Percentiles rank a stretch among this genome's conserved stretches.
Conservation (phyloP, 2,329 filamentous ascomycete genomes). For the Xylariaceae sp. region DNA sequence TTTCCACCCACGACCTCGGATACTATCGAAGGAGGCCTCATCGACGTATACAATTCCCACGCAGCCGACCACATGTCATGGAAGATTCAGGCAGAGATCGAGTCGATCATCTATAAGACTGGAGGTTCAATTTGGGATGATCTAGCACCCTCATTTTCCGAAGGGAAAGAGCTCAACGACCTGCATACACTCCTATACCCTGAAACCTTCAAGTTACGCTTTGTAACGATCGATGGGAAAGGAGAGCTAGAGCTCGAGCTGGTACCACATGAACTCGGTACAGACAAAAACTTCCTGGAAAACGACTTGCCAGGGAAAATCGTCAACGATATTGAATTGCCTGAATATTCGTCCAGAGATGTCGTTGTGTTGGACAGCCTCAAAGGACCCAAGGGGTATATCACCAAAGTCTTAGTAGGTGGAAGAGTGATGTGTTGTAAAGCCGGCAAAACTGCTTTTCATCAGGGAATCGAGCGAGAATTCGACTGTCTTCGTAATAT, state of each 20-base stretch:
- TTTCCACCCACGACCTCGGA: conserved; percentile 4
- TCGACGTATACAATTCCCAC: conserved; percentile 4
- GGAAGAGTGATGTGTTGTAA: conserved; percentile 8
- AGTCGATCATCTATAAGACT: conserved; percentile 3
- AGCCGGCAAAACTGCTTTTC: not conserved
- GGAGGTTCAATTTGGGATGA: conserved; percentile 6
- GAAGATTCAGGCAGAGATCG: conserved; percentile 4
- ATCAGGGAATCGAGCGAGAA: conserved; percentile 5
- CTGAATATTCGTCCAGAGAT: conserved; percentile 9
- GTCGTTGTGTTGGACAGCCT: conserved; percentile 3
- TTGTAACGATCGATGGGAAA: conserved; percentile 8
- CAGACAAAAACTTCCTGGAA: conserved; percentile 4
- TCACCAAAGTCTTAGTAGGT: conserved; percentile 5
- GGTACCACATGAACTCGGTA: conserved; percentile 1
- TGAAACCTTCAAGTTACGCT: conserved; percentile 6
- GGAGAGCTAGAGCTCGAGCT: conserved; percentile 3
- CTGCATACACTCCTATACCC: conserved; percentile 7
- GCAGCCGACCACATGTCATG: conserved; percentile 2
- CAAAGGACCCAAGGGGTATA: conserved; percentile 1
- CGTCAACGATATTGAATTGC: conserved; percentile 5
- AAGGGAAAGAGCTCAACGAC: conserved; percentile 2
- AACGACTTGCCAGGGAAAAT: no score
- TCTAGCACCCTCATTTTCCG: conserved; percentile 2
- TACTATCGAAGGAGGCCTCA: conserved; percentile 4
- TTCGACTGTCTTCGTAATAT: conserved; percentile 3